A percentile compares a stretch with the other conserved stretches of the same genome.
Evolutionary conservation across 2,329 filamentous ascomycete genomes (phyloP).

Genomic region (Colletotrichum limetticola): DNA sequence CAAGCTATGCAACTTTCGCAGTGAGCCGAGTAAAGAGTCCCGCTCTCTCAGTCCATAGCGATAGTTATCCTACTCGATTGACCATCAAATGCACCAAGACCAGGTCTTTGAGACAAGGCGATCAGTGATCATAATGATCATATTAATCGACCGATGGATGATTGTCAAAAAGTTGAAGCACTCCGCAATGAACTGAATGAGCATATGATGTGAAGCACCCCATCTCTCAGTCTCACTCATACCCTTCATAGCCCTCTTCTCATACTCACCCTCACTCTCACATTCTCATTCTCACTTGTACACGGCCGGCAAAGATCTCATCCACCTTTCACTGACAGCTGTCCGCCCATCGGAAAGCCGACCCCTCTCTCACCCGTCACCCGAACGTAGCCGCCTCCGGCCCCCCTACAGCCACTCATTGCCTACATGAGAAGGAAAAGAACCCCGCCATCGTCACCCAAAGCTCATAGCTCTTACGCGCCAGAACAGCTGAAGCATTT

Average conservation of each 20-base stretch:
- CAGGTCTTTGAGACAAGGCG: background rate
- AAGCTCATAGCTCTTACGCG: background rate
- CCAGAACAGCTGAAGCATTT: background rate
- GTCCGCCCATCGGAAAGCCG: background rate
- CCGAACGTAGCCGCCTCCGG: background rate
- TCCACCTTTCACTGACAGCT: background rate
- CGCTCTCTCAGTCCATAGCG: background rate
- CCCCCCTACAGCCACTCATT: background rate
- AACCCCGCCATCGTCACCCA: background rate
- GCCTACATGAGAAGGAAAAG: background rate
- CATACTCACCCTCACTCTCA: background rate
- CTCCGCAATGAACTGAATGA: background rate
- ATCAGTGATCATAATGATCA: background rate
- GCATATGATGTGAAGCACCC: background rate
- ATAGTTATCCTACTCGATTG: background rate
- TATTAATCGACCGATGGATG: background rate
- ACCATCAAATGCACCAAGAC: background rate
- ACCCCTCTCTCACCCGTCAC: background rate
- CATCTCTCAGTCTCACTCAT: too few species aligned
- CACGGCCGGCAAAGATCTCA: too few species aligned
- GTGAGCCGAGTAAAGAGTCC: background rate
- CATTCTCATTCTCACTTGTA: background rate
- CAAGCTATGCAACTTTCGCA: background rate
- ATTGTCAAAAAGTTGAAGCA: rapidly evolving
- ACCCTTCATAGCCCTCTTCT: too few species aligned